These are phyloP conservation scores for Neurospora sp. DNA, from an alignment of 495 filamentous ascomycete species.

Conservation along the genomic window DNA sequence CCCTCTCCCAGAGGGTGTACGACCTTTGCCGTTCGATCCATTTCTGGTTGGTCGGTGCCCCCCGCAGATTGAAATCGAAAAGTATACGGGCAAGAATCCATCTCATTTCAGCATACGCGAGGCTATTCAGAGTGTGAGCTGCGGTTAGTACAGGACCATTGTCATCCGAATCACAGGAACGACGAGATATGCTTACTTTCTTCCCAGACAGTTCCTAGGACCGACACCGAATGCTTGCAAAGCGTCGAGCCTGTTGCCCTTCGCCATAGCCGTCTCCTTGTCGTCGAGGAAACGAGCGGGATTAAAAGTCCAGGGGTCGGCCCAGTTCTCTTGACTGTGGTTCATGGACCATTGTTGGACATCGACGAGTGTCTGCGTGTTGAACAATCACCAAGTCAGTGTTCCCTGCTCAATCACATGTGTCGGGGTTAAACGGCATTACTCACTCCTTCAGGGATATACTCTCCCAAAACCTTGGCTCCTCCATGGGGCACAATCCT, in stretches of 20 bases:
- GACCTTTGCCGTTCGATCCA: constrained; percentile 22
- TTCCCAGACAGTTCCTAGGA: constrained; percentile 31
- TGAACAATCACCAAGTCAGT: constrained; percentile 16
- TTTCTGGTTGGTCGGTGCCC: constrained; percentile 10
- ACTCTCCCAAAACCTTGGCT: constrained; percentile 31
- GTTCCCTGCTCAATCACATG: not conserved
- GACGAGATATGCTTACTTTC: constrained; percentile 19
- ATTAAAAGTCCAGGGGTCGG: constrained; percentile 25
- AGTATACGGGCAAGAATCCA: constrained; percentile 31
- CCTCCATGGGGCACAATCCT: constrained; percentile 36
- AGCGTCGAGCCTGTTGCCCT: constrained; percentile 20
- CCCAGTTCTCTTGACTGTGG: constrained; percentile 26
- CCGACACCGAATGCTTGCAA: constrained; percentile 29
- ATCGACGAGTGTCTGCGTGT: constrained; percentile 24
- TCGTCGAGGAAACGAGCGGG: constrained; percentile 28
- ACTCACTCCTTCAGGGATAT: constrained; percentile 28
- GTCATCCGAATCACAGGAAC: not conserved
- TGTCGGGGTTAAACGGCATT: not conserved
- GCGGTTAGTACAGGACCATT: not conserved
- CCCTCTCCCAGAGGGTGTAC: constrained; percentile 29
- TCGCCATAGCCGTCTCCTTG: constrained; percentile 15
- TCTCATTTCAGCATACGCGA: constrained; percentile 33
- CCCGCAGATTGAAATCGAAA: constrained; percentile 28
- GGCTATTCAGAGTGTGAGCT: constrained; percentile 7
- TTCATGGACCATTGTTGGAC: constrained; percentile 27